Conservation (phyloP, 345 rosid genomes). For the Lepidium africanum region DNA sequence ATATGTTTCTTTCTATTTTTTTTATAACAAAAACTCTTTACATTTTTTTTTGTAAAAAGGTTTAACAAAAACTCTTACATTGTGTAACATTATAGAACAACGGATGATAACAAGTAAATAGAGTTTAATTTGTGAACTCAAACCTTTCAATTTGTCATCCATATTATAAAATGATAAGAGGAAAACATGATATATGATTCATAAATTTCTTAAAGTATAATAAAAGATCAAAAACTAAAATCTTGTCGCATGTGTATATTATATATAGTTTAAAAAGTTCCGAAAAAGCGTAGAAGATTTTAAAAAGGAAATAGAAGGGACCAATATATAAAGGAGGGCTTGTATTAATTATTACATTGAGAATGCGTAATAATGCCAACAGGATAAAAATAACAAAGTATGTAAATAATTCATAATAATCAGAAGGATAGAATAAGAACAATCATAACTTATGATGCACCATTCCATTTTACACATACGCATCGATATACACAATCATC, state of each 20-base stretch:
- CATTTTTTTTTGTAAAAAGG: too few species aligned
- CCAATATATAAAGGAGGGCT: slow-evolving; percentile 18
- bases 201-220: too few species aligned
- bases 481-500: background rate
- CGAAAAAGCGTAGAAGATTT: slow-evolving; percentile 15
- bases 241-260: background rate
- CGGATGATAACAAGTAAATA: too few species aligned
- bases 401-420: background rate
- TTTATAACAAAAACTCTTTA: too few species aligned
- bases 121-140: too few species aligned
- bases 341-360: slow-evolving; percentile 32
- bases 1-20: too few species aligned
- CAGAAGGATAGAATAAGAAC: slow-evolving; percentile 1
- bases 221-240: too few species aligned
- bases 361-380: slow-evolving; percentile 38
- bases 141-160: too few species aligned
- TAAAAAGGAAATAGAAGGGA: slow-evolving; percentile 14
- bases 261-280: background rate
- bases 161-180: background rate
- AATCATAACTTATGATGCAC: slow-evolving; percentile 23
- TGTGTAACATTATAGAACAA: too few species aligned
- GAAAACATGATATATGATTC: background rate
- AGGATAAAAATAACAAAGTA: background rate
- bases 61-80: too few species aligned
- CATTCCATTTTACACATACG: slow-evolving; percentile 13